Percentiles rank a stretch among this genome's conserved stretches.
Evolutionary conservation across 371 early-diverging fungal genomes (phyloP).

Genomic region (Funneliformis caledonium): DNA sequence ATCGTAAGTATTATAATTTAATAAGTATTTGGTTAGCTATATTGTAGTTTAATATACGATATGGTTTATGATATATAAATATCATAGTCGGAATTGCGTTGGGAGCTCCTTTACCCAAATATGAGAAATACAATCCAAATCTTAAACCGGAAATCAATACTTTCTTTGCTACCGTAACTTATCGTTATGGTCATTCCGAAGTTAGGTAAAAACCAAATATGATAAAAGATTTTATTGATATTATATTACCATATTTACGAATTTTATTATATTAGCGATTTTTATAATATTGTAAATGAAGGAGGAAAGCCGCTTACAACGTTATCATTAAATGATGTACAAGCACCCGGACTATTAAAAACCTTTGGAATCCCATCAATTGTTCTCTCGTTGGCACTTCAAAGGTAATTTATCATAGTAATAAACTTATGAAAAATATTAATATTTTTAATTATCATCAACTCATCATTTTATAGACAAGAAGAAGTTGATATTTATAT

Average conservation of each 20-base stretch:
- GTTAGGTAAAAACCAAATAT: neutral
- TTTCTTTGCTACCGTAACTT: slow-evolving; percentile 35
- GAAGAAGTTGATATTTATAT: slow-evolving; percentile 41
- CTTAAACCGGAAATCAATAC: slow-evolving; percentile 1
- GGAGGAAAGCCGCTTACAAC: neutral
- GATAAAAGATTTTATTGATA: neutral
- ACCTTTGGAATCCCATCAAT: neutral
- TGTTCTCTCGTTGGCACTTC: neutral
- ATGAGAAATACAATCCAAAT: slow-evolving; percentile 2
- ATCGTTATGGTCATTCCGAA: slow-evolving; percentile 40
- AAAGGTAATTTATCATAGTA: neutral
- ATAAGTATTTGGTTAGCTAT: neutral
- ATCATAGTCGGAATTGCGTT: neutral
- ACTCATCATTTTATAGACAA: slow-evolving; percentile 19
- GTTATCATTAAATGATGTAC: neutral
- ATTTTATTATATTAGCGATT: slow-evolving; percentile 6
- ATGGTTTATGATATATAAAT: neutral
- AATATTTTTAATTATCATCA: neutral
- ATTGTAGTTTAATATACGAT: neutral
- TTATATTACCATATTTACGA: neutral
- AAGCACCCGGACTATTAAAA: neutral
- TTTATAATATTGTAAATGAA: neutral
- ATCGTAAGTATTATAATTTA: neutral
- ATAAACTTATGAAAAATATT: neutral
- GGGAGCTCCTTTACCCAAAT: slow-evolving; percentile 18